Conservation (phyloP, 306 rosid genomes). For the Trifolium repens region DNA sequence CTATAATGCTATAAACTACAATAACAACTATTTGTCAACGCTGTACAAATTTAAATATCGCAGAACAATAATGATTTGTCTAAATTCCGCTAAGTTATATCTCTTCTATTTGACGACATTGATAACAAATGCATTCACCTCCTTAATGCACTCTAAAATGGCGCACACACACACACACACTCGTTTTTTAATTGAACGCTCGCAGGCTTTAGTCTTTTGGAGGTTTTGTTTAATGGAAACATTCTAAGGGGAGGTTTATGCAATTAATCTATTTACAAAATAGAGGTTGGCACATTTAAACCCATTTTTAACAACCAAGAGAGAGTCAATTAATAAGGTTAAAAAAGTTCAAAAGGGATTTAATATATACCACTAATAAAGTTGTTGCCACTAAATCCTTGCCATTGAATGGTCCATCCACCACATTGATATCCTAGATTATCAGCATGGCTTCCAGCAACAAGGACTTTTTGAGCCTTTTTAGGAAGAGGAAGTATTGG, state of each 20-base stretch:
- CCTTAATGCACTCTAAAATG: background rate
- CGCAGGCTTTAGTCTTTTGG: background rate
- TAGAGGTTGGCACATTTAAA: no score
- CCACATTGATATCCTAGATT: slow-evolving; percentile 54
- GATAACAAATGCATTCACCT: background rate
- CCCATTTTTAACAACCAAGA: background rate
- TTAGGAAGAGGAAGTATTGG: slow-evolving; percentile 53
- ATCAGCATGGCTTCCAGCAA: slow-evolving; percentile 54
- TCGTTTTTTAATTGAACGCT: no score
- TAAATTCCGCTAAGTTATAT: background rate
- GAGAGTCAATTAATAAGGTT: background rate
- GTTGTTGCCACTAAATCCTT: slow-evolving; percentile 45
- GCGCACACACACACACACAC: no score
- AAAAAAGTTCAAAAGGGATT: background rate
- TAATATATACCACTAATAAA: slow-evolving; percentile 31
- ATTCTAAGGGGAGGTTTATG: background rate
- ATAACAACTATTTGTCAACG: background rate
- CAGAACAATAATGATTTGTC: background rate
- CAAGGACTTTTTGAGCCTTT: slow-evolving; percentile 45
- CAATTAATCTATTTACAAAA: no score
- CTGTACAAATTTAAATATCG: background rate
- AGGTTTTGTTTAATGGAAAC: background rate
- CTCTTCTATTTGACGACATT: background rate
- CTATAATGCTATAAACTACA: background rate
- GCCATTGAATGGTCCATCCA: slow-evolving; percentile 55